Percentiles rank a stretch among this genome's conserved stretches.
Evolutionary conservation across 2,329 filamentous ascomycete species (phyloP).

Genomic region (Alternaria sp.): DNA sequence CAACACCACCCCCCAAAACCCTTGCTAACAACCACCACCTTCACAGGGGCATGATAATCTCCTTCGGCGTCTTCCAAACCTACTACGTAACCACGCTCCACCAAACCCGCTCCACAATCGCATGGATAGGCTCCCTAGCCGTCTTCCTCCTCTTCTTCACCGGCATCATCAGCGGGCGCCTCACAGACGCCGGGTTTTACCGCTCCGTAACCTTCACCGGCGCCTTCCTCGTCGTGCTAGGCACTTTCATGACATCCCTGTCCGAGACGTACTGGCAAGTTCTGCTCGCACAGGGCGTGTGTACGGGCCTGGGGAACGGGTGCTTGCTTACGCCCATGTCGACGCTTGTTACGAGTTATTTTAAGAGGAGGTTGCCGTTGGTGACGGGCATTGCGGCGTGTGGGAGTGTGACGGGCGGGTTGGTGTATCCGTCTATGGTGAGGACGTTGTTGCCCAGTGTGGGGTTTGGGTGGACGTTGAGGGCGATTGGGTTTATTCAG

Average conservation of each 20-base stretch:
- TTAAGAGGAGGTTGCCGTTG: not conserved
- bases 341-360: not conserved
- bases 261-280: slow-evolving; percentile 53
- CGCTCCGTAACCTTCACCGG: slow-evolving; percentile 48
- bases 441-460: slow-evolving; percentile 10
- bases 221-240: slow-evolving; percentile 49
- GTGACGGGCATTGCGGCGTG: slow-evolving; percentile 19
- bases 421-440: slow-evolving; percentile 23
- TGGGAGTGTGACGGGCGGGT: slow-evolving; percentile 19
- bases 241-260: slow-evolving; percentile 57
- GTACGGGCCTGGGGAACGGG: slow-evolving; percentile 33
- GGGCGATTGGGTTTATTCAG: slow-evolving; percentile 56
- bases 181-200: slow-evolving; percentile 57
- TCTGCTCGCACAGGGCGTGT: slow-evolving; percentile 33
- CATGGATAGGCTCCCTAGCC: slow-evolving; percentile 59
- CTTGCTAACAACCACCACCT: not conserved
- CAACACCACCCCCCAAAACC: not conserved
- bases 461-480: slow-evolving; percentile 65
- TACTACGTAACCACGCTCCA: slow-evolving; percentile 31
- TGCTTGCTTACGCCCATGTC: not conserved
- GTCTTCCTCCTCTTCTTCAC: slow-evolving; percentile 55
- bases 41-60: slow-evolving; percentile 35
- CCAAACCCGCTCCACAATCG: slow-evolving; percentile 54
- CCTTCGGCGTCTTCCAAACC: slow-evolving; percentile 40
- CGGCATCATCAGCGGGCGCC: slow-evolving; percentile 54